Percentiles rank a stretch among this genome's conserved stretches.
Conservation (phyloP, 129 eudicot genomes). For the Helianthus annuus region HanXRQr2.0-SUNRISE NC_035436.2:62979871-62980370, state of each 20-base stretch:
- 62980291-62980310: conserved; percentile 88
- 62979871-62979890: background rate
- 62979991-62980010: background rate
- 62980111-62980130: background rate
- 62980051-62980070: background rate
- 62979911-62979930: conserved; percentile 1
- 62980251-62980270: conserved; percentile 66
- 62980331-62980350: conserved; percentile 31
- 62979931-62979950: background rate
- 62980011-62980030: background rate
- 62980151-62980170: conserved; percentile 1
- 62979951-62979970: background rate
- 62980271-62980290: conserved; percentile 69
- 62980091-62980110: background rate
- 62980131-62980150: conserved; percentile 7
- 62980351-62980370: conserved; percentile 1
- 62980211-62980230: conserved; percentile 70
- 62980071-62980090: background rate
- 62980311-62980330: conserved; percentile 84
- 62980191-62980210: conserved; percentile 74
- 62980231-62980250: conserved; percentile 76
- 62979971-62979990: background rate
- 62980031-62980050: background rate
- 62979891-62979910: background rate
- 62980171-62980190: conserved; percentile 81